Conservation (phyloP, 495 filamentous ascomycete genomes). For the Patellaria atrata region DNA sequence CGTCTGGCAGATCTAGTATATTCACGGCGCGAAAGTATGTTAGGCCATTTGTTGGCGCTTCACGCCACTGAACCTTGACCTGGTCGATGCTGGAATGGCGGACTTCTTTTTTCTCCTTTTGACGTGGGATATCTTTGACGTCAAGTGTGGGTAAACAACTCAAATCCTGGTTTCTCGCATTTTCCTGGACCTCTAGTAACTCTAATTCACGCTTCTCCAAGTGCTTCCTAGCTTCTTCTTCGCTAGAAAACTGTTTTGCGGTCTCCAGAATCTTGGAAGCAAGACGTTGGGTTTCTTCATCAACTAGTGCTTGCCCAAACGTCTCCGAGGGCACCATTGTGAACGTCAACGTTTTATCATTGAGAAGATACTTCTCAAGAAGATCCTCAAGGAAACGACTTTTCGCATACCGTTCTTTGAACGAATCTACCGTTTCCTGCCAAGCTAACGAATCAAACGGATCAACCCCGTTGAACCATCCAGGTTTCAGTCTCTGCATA, state of each 20-base stretch:
- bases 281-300: constrained; percentile 63
- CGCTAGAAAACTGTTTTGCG: constrained; percentile 50
- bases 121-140: constrained; percentile 72
- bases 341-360: constrained; percentile 74
- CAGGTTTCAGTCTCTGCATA: constrained; percentile 71
- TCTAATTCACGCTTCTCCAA: constrained; percentile 66
- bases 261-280: constrained; percentile 54
- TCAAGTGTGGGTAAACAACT: constrained; percentile 77
- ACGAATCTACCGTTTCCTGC: constrained; percentile 72
- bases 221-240: constrained; percentile 50
- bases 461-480: constrained; percentile 90
- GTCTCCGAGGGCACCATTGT: constrained; percentile 78
- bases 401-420: constrained; percentile 55
- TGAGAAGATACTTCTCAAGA: constrained; percentile 79
- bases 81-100: constrained; percentile 51
- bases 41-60: constrained; percentile 84
- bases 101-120: constrained; percentile 54
- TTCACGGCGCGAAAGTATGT: constrained; percentile 87
- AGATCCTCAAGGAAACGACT: constrained; percentile 70
- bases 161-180: constrained; percentile 66
- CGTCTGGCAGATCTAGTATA: constrained; percentile 66
- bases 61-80: constrained; percentile 72
- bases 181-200: constrained; percentile 66
- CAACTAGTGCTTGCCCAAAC: constrained; percentile 56
- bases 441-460: constrained; percentile 81